Conservation (phyloP, 441 rosid genomes). For the Gossypium schwendimanii region DNA sequence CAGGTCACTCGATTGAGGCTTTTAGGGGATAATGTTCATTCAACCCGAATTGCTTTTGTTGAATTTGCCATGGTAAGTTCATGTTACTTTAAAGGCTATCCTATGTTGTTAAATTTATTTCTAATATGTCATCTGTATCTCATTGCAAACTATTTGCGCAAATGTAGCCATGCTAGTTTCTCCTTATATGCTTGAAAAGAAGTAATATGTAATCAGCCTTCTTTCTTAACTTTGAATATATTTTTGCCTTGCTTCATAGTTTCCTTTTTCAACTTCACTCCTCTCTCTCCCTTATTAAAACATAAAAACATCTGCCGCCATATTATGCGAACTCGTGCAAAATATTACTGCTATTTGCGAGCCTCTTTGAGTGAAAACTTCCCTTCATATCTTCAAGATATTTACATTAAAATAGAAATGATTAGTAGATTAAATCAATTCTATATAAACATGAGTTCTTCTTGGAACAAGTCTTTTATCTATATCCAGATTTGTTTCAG, state of each 20-base stretch:
- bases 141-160: background rate
- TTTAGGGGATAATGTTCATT: slow-evolving; percentile 58
- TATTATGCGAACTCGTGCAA: background rate
- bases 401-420: background rate
- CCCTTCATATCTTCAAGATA: background rate
- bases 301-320: background rate
- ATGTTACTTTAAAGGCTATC: background rate
- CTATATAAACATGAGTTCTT: background rate
- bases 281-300: background rate
- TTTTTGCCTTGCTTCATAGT: background rate
- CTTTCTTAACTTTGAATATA: background rate
- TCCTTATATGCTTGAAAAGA: background rate
- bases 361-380: background rate
- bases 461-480: background rate
- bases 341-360: background rate
- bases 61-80: slow-evolving; percentile 56
- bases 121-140: background rate
- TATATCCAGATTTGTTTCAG: background rate
- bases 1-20: slow-evolving; percentile 71
- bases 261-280: background rate
- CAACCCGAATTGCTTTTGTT: slow-evolving; percentile 65
- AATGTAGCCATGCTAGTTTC: background rate
- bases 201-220: background rate
- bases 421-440: background rate
- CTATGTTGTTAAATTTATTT: background rate